Base-by-base conservation (phyloP, 345 rosid species). In the Eucalyptus camaldulensis region DNA sequence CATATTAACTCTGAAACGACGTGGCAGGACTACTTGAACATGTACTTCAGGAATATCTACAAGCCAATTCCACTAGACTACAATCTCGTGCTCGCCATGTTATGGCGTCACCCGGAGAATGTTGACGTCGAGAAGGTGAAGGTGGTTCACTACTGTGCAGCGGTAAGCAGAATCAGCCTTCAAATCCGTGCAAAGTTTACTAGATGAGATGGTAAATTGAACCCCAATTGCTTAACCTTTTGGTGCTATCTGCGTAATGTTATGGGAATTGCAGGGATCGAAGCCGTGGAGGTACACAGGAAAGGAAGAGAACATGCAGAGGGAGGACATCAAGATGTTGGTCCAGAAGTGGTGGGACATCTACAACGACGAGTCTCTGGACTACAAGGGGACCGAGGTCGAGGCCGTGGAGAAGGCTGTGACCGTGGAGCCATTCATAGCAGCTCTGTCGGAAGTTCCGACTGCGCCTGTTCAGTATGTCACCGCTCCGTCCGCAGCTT, bases 211-310 rank as follows among this genome's bases (percentile, higher is more conserved):
- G 29, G 9, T 6, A 2, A 40, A 40, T 40, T 6, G 25, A 76
- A 40, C 14, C 8, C 47, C 3, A 76, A 76, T 11, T 11, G 47
- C 85, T 40, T 40, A 40, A 76, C 29, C 29, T 76, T 40, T 2
- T 76, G 83, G 22, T 21, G 47, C 29, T 13, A 21, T 76, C 83
- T 11, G 47, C 15, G 15, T 40, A 0, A 17, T 72, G 45, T 72
- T 21, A 24, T 4, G 45, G 81, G 10, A 72, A 72, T 4, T 14
- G 33, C 43, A 96, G 98, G 99, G 99, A 40, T 94, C 97, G 13
- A 97, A 97, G 92, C 99, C 99, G 37, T 96, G 99, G 99, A 97
- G 98, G 90, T 97, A 93, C 90, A 96, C 99, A 1, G 98, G 99
- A 22, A 90, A 93, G 72, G 99, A 96, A 90, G 95, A 80, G 45